Conservation (phyloP, 2,329 filamentous ascomycete species). For the Basipetospora chlamydospora region DNA sequence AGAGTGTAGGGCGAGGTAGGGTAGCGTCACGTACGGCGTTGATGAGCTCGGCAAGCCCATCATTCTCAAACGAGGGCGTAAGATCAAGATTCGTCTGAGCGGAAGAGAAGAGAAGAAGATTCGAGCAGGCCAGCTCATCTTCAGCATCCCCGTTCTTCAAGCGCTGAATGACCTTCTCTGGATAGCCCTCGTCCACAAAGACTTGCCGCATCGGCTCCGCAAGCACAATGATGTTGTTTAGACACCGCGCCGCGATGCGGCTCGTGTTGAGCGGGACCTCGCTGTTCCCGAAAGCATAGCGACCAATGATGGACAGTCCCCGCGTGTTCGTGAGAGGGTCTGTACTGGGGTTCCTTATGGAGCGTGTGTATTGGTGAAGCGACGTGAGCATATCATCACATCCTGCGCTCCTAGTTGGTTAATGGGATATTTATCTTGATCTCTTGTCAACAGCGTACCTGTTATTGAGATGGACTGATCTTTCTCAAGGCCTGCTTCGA, state of each 20-base stretch:
- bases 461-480: background rate
- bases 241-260: constrained; percentile 2
- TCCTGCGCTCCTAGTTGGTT: background rate
- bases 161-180: constrained; percentile 6
- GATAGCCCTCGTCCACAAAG: constrained; percentile 8
- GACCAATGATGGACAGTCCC: constrained; percentile 4
- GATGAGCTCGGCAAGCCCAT: constrained; percentile 10
- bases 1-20: background rate
- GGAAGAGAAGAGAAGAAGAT: constrained; percentile 8
- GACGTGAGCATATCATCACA: constrained; percentile 4
- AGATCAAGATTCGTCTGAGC: constrained; percentile 21
- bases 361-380: constrained; percentile 5
- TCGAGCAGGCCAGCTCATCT: constrained; percentile 9
- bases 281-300: constrained; percentile 2
- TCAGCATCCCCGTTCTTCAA: constrained; percentile 8
- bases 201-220: constrained; percentile 7
- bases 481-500: constrained; percentile 4
- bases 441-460: too few species aligned
- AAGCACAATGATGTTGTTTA: constrained; percentile 10
- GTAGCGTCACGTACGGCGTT: constrained; percentile 7
- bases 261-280: background rate
- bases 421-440: too few species aligned
- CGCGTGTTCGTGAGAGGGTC: constrained; percentile 3
- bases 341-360: background rate
- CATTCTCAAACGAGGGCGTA: constrained; percentile 18